phyloP scores from a whole-genome alignment of 2,329 filamentous ascomycete species.

The Grosmannia clavigera region DNA sequence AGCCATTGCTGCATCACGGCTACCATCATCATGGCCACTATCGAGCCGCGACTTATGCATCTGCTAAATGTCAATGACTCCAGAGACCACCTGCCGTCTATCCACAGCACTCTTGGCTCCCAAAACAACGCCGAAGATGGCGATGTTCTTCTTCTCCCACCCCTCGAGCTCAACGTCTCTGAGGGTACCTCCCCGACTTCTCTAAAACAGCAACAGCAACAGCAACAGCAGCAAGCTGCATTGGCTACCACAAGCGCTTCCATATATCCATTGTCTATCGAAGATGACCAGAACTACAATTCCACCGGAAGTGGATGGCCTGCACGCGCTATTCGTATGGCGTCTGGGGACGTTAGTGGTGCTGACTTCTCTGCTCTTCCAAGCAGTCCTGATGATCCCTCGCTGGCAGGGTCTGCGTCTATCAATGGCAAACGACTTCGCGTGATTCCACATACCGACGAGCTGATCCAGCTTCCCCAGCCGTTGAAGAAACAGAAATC shows the following conservation, averaged over 20 bases:
- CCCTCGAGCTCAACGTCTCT: constrained; percentile 37
- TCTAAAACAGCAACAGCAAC: not conserved
- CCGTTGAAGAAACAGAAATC: constrained; percentile 54
- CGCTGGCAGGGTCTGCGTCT: constrained; percentile 10
- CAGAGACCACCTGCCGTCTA: constrained; percentile 17
- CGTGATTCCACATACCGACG: constrained; percentile 35
- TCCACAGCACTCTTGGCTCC: constrained; percentile 30
- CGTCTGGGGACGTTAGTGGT: not conserved
- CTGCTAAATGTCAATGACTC: constrained; percentile 42
- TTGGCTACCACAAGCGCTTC: not conserved
- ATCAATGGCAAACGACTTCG: constrained; percentile 9
- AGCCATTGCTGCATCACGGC: constrained; percentile 37
- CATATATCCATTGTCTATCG: not conserved
- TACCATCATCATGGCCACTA: constrained; percentile 51
- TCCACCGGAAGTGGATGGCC: constrained; percentile 1
- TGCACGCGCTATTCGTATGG: constrained; percentile 4
- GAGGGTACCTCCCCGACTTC: constrained; percentile 20
- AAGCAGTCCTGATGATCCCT: constrained; percentile 26
- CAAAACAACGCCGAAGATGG: constrained; percentile 3
- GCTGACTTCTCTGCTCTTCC: not conserved
- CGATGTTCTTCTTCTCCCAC: constrained; percentile 27
- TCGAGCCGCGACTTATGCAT: constrained; percentile 55
- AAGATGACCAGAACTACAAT: not conserved
- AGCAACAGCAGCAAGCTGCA: not conserved
- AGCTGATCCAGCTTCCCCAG: constrained; percentile 51